phyloP scores from a whole-genome alignment of 2,329 filamentous ascomycete species.

The Zymoseptoria ardabiliae region DNA sequence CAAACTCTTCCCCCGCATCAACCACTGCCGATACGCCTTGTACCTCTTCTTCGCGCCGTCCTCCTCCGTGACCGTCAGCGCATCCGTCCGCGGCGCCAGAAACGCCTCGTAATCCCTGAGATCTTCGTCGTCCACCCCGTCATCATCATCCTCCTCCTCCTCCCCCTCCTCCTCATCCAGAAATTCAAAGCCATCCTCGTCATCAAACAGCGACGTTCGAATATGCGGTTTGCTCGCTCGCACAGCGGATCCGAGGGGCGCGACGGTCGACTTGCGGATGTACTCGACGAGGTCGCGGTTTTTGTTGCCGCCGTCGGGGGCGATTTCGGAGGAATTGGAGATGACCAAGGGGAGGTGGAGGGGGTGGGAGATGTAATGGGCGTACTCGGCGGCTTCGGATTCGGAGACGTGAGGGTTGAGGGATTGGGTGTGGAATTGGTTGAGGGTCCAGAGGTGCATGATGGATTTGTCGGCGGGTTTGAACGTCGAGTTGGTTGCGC shows the following conservation, averaged over 20 bases:
- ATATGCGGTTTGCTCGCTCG: not conserved
- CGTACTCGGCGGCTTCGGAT: slow-evolving; percentile 77
- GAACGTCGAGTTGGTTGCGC: slow-evolving; percentile 9
- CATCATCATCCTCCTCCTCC: slow-evolving; percentile 47
- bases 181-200: slow-evolving; percentile 9
- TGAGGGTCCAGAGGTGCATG: slow-evolving; percentile 80
- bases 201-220: not conserved
- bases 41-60: slow-evolving; percentile 90
- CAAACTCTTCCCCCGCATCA: slow-evolving; percentile 76
- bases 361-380: slow-evolving; percentile 80
- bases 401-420: slow-evolving; percentile 74
- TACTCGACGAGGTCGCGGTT: slow-evolving; percentile 72
- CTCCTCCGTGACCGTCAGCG: slow-evolving; percentile 78
- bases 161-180: slow-evolving; percentile 45
- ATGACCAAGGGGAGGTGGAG: slow-evolving; percentile 79
- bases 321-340: slow-evolving; percentile 51
- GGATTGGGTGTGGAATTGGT: slow-evolving; percentile 76
- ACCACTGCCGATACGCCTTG: slow-evolving; percentile 92
- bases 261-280: slow-evolving; percentile 50
- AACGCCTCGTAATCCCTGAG: slow-evolving; percentile 68
- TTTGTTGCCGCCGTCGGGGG: slow-evolving; percentile 36
- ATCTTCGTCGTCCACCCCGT: slow-evolving; percentile 55
- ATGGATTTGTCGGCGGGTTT: slow-evolving; percentile 67
- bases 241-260: not conserved
- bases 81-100: slow-evolving; percentile 69